Percentiles rank a stretch among this genome's conserved stretches.
Conservation (phyloP, 2,329 filamentous ascomycete species). For the Cryphonectria radicalis region DNA sequence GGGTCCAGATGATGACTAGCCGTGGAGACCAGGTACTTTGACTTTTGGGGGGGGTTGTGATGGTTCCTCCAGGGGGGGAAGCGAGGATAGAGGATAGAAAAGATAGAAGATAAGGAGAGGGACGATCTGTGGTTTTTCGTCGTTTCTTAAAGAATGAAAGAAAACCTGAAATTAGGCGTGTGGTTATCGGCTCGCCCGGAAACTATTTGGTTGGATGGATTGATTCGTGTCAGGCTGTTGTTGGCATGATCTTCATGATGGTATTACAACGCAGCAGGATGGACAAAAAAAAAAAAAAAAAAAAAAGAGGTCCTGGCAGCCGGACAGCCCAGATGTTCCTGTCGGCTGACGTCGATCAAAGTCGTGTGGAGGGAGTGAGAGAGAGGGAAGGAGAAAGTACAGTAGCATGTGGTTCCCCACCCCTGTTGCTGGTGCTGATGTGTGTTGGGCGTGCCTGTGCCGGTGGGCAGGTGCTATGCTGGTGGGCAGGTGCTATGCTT, state of each 20-base stretch:
- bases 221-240: not conserved
- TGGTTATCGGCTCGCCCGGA: not conserved
- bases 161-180: not conserved
- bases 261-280: not conserved
- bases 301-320: not conserved
- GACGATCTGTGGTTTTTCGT: not conserved
- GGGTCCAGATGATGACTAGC: slow-evolving; percentile 5
- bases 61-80: not conserved
- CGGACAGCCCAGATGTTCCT: slow-evolving; percentile 11
- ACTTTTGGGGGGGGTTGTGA: not conserved
- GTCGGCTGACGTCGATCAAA: slow-evolving; percentile 16
- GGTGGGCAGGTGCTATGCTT: too few species aligned
- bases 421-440: not conserved
- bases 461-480: not conserved
- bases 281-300: not conserved
- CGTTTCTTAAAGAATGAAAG: not conserved
- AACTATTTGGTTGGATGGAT: not conserved
- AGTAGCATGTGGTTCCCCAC: not conserved
- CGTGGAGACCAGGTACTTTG: not conserved
- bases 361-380: slow-evolving; percentile 2
- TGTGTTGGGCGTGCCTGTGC: not conserved
- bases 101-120: not conserved
- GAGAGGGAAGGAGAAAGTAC: not conserved
- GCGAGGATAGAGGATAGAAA: not conserved
- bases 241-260: slow-evolving; percentile 4